Evolutionary conservation across 208 protist species (phyloP).

Genomic region (Trypanosoma vivax): DNA sequence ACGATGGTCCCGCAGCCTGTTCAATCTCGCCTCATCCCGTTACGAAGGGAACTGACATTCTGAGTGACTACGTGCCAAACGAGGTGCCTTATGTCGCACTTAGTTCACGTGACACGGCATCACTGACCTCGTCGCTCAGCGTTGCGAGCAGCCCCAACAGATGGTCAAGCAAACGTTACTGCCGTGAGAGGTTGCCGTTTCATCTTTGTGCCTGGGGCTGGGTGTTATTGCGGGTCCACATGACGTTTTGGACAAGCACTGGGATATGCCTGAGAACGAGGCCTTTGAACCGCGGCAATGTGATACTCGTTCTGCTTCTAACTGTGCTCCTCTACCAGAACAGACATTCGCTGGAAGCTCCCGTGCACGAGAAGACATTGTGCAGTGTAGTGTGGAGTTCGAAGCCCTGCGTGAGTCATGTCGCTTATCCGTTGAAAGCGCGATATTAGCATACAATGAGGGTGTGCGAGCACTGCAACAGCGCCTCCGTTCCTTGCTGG

Average conservation of each 20-base stretch:
- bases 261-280: neutral
- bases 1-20: no score
- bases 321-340: neutral
- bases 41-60: no score
- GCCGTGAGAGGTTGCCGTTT: constrained; percentile 12
- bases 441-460: constrained; percentile 13
- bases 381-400: constrained; percentile 7
- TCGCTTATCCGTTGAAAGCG: constrained; percentile 6
- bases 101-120: neutral
- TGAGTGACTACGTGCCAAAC: no score
- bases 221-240: neutral
- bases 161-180: neutral
- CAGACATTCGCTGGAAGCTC: neutral
- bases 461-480: constrained; percentile 3
- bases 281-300: neutral
- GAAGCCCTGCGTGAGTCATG: constrained; percentile 1
- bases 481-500: neutral
- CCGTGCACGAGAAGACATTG: neutral
- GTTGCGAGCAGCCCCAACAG: neutral
- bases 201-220: constrained; percentile 7
- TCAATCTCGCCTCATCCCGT: no score
- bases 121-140: neutral
- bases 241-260: neutral
- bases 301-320: constrained; percentile 1
- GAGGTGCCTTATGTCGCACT: no score